phyloP scores from a whole-genome alignment of 2,329 filamentous ascomycete species.

The Botrytis deweyae region DNA sequence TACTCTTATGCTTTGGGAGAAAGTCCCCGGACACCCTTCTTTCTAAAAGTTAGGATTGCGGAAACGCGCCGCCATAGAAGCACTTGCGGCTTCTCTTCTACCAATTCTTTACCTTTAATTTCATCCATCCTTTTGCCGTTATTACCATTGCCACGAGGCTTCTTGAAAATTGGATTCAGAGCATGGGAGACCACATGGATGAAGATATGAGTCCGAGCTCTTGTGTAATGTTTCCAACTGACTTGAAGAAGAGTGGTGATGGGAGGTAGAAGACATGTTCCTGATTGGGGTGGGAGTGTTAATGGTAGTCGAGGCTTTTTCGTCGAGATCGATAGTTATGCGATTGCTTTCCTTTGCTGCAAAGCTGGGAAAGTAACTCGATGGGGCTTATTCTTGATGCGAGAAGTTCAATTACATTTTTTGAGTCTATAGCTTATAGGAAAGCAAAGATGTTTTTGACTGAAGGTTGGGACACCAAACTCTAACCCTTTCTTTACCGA shows the following conservation, averaged over 20 bases:
- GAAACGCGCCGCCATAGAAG: slow-evolving; percentile 99
- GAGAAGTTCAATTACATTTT: slow-evolving; percentile 65
- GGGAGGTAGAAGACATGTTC: slow-evolving; percentile 45
- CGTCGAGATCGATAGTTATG: slow-evolving; percentile 98
- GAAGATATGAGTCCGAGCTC: slow-evolving; percentile 86
- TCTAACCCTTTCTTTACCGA: slow-evolving; percentile 39
- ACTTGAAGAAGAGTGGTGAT: slow-evolving; percentile 31
- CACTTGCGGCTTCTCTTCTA: slow-evolving; percentile 80
- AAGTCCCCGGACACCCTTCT: slow-evolving; percentile 96
- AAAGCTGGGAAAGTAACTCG: slow-evolving; percentile 75
- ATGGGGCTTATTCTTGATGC: slow-evolving; percentile 99
- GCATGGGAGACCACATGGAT: slow-evolving; percentile 59
- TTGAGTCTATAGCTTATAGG: slow-evolving; percentile 54
- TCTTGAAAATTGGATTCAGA: slow-evolving; percentile 20
- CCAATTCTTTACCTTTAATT: slow-evolving; percentile 49
- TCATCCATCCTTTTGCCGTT: slow-evolving; percentile 41
- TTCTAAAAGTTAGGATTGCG: slow-evolving; percentile 56
- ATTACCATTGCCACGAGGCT: slow-evolving; percentile 37
- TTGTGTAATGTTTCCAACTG: slow-evolving; percentile 40
- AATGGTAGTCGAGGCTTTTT: slow-evolving; percentile 62
- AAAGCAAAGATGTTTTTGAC: slow-evolving; percentile 45
- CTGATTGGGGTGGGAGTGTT: slow-evolving; percentile 45
- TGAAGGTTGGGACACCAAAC: slow-evolving; percentile 29
- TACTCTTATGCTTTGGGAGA: slow-evolving; percentile 85
- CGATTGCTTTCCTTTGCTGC: slow-evolving; percentile 70